These are phyloP conservation scores for Paragyromitra xinjiangensis DNA, from an alignment of 495 filamentous ascomycete genomes.

Conservation along the genomic window DNA sequence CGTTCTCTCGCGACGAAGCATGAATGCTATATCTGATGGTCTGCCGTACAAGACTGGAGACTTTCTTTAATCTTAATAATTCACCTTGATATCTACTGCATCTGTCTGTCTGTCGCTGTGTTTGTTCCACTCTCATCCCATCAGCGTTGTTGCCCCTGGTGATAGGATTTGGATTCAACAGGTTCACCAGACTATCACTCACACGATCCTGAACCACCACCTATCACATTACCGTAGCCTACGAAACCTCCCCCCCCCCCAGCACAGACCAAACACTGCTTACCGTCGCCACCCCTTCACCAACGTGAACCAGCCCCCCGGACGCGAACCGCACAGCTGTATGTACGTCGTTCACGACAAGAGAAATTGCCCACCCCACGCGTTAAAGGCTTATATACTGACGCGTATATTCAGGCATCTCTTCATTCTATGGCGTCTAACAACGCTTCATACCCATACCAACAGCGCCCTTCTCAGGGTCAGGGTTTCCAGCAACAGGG, in stretches of 20 bases:
- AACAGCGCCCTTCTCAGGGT: constrained; percentile 24
- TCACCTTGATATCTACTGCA: background rate
- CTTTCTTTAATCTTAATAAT: background rate
- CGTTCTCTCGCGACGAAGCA: background rate
- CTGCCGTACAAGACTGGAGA: background rate
- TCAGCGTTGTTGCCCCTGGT: background rate
- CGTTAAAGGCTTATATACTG: constrained; percentile 16
- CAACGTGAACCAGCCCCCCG: background rate
- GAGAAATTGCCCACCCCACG: constrained; percentile 1
- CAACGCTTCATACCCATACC: constrained; percentile 29
- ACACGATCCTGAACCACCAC: background rate
- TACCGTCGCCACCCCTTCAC: background rate
- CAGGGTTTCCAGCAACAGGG: constrained; percentile 27
- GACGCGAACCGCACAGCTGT: background rate
- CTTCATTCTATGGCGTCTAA: constrained; percentile 34
- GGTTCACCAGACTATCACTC: background rate
- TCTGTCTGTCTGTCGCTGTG: background rate
- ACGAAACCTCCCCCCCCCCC: no score
- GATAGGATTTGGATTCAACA: background rate
- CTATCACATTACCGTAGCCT: background rate
- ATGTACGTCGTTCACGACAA: background rate
- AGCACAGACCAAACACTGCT: background rate
- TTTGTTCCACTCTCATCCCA: background rate
- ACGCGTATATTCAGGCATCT: constrained; percentile 4
- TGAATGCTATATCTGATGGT: background rate